phyloP scores from a whole-genome alignment of 2,329 filamentous ascomycete species.

The Acarospora socialis region DNA sequence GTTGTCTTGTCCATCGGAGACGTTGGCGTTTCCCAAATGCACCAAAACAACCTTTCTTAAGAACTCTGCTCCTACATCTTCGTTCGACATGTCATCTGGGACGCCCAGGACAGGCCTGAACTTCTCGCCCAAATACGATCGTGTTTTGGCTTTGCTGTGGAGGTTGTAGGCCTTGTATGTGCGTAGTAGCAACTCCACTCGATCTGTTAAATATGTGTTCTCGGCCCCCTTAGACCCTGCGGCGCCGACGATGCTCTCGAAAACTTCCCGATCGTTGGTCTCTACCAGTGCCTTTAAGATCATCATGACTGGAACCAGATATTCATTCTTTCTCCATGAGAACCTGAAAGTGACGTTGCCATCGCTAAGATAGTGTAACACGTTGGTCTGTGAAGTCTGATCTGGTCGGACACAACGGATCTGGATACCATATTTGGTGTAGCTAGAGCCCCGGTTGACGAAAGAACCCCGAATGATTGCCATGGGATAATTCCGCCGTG shows the following conservation, averaged over 20 bases:
- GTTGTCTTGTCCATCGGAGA: constrained; percentile 67
- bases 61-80: constrained; percentile 84
- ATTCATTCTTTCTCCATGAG: constrained; percentile 96
- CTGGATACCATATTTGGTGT: constrained; percentile 81
- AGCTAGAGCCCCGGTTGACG: constrained; percentile 68
- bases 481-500: constrained; percentile 86
- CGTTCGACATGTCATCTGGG: constrained; percentile 68
- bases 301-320: constrained; percentile 92
- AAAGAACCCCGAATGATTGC: constrained; percentile 88
- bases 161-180: constrained; percentile 87
- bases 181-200: constrained; percentile 77
- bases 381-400: constrained; percentile 94
- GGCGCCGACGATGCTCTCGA: constrained; percentile 76
- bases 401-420: constrained; percentile 89
- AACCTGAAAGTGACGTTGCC: constrained; percentile 96
- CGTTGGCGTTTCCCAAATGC: constrained; percentile 73
- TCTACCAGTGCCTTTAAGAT: constrained; percentile 87
- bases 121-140: constrained; percentile 77
- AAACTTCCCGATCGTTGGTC: constrained; percentile 93
- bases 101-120: constrained; percentile 81
- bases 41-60: constrained; percentile 79
- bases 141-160: constrained; percentile 67
- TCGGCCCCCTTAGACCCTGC: constrained; percentile 61
- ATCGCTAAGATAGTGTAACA: constrained; percentile 87
- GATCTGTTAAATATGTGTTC: constrained; percentile 89